These are phyloP conservation scores for Gloeopeniophorella convolvens DNA, from an alignment of 768 basidiomycete genomes.

Conservation along the genomic window DNA sequence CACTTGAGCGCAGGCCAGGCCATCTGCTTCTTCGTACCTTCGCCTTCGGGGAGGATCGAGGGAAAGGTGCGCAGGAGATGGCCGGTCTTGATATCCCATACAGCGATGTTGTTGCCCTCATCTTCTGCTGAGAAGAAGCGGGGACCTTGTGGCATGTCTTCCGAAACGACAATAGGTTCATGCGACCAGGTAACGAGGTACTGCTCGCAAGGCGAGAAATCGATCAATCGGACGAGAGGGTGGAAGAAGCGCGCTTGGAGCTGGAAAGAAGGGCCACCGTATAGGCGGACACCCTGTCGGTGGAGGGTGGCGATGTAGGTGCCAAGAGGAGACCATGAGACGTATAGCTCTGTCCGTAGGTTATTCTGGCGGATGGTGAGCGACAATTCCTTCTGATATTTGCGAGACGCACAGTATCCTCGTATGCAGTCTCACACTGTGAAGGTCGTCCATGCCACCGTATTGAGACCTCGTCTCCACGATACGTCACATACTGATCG, in stretches of 20 bases:
- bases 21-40: constrained; percentile 72
- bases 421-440: constrained; percentile 70
- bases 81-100: constrained; percentile 98
- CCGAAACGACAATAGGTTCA: constrained; percentile 82
- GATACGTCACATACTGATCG: constrained; percentile 93
- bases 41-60: constrained; percentile 53
- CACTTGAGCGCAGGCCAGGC: constrained; percentile 96
- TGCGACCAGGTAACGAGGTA: constrained; percentile 98
- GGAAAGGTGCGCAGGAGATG: constrained; percentile 89
- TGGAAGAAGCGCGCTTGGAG: constrained; percentile 89
- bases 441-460: constrained; percentile 92
- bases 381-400: too few species aligned
- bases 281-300: constrained; percentile 90
- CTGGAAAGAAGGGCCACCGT: constrained; percentile 91
- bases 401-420: constrained; percentile 56
- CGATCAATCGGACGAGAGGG: constrained; percentile 89
- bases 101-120: constrained; percentile 92
- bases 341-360: constrained; percentile 89
- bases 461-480: constrained; percentile 85
- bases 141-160: constrained; percentile 72
- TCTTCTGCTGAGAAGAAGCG: constrained; percentile 89
- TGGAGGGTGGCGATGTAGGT: constrained; percentile 94
- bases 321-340: constrained; percentile 94
- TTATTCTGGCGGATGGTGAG: constrained; percentile 41
- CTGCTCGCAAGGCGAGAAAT: constrained; percentile 95